Percentiles rank a stretch among this genome's conserved stretches.
Conservation (phyloP, 2,329 filamentous ascomycete species). For the Microcyclospora pomicola region DNA sequence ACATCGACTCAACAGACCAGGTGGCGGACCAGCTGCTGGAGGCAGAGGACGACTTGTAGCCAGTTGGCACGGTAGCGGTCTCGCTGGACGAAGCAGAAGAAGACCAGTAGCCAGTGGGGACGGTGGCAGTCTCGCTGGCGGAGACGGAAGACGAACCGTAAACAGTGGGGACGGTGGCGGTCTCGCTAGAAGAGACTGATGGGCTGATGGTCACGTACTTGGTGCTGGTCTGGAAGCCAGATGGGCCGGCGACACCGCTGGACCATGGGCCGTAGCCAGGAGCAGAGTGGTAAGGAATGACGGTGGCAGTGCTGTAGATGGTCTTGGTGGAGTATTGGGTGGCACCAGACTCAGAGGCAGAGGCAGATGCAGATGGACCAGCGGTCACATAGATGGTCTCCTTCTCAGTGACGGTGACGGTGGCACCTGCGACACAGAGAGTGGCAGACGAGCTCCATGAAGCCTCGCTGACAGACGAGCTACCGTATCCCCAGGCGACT, state of each 20-base stretch:
- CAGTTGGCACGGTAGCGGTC: neutral
- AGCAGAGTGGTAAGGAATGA: too few relatives aligned
- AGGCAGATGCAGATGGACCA: constrained; percentile 1
- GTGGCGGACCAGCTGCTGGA: constrained; percentile 2
- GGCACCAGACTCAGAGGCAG: too few relatives aligned
- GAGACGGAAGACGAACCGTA: too few relatives aligned
- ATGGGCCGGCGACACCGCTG: too few relatives aligned
- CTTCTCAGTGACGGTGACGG: constrained; percentile 22
- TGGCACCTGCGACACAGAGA: constrained; percentile 13
- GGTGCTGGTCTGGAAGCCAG: too few relatives aligned
- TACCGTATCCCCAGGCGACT: constrained; percentile 4
- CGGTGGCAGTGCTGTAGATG: too few relatives aligned
- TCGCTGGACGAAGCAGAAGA: constrained; percentile 5
- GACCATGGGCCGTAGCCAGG: too few relatives aligned
- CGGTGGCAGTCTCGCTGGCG: too few relatives aligned
- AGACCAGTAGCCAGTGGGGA: neutral
- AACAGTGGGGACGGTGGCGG: too few relatives aligned
- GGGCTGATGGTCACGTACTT: too few relatives aligned
- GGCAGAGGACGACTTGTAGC: neutral
- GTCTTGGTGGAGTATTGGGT: too few relatives aligned
- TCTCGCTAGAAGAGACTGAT: too few relatives aligned
- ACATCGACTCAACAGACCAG: neutral
- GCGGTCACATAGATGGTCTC: constrained; percentile 19
- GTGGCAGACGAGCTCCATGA: constrained; percentile 2
- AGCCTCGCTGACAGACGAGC: constrained; percentile 2